Base-by-base conservation (phyloP, 208 protist species). In the Histomonas meleagridis region DNA sequence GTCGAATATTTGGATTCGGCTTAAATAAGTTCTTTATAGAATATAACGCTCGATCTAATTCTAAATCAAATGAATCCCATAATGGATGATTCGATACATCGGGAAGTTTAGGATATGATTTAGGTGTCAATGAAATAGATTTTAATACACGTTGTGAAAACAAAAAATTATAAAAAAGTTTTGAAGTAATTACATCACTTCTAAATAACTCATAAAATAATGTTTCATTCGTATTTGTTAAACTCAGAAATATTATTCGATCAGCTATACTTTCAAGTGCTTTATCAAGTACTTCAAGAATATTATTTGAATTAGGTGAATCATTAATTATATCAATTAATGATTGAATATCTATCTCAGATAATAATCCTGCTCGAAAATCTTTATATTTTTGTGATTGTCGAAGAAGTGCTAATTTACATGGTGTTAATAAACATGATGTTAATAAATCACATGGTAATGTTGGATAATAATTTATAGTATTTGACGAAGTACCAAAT, bases 291-390 rank as follows among this genome's bases (percentile, higher is more conserved):
- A 86, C 38, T 5, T 51, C 46, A 0, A 86, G 32, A 55, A 86
- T 86, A 35, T 43, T 43, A 55, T 51, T 51, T 55, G 76, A 51
- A 10, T 51, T 32, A 38, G 23, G n/a, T 4, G 76, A 46, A 86
- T 86, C 76, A 86, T 55, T 43, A 26, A 86, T 9, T 86, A 38
- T 32, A 51, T 86, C 76, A 38, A 86, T 86, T 26, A 86, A 40
- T 21, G 76, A 18, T 14, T 51, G 40, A 38, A 86, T 55, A 55
- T 86, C 76, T 18, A 51, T 51, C 2, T 86, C 76, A 26, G 23
- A 55, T 9, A 86, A 46, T 18, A 86, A 26, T 32, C 76, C 76
- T 10, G 76, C 51, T 35, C 55, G 23, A 16, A 86, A 51, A 86
- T 86, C n/a, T 7, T 16, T 23, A 38, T 46, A 32, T 32, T 55